These are phyloP conservation scores for Cadophora malorum DNA, from an alignment of 2,329 filamentous ascomycete genomes.

Conservation along the genomic window DNA sequence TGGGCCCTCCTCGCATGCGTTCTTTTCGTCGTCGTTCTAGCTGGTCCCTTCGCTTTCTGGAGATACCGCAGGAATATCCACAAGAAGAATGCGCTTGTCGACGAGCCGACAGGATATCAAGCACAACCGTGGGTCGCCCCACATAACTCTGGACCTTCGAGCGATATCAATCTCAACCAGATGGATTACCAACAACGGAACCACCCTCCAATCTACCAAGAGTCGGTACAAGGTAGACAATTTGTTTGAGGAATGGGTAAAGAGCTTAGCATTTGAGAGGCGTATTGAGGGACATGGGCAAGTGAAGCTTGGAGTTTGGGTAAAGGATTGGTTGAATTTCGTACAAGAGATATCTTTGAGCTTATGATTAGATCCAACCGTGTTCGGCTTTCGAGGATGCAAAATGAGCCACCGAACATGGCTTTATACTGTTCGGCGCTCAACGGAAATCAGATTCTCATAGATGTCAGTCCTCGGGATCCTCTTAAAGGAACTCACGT, in stretches of 20 bases:
- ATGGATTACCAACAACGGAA: conserved; percentile 16
- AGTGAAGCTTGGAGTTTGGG: conserved; percentile 4
- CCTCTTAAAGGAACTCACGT: too few species aligned
- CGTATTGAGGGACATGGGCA: neutral
- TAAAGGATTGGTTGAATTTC: neutral
- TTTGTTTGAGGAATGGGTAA: conserved; percentile 14
- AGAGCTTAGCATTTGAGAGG: neutral
- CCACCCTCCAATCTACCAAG: conserved; percentile 19
- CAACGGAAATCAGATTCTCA: too few species aligned
- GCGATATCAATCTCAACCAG: conserved; percentile 27
- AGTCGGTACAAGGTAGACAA: conserved; percentile 4
- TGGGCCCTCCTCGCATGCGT: conserved; percentile 57
- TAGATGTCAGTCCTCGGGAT: too few species aligned
- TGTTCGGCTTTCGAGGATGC: neutral
- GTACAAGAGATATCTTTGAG: neutral
- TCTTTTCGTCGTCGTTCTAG: conserved; percentile 50
- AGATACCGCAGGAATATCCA: conserved; percentile 23
- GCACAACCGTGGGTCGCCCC: conserved; percentile 24
- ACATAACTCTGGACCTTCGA: conserved; percentile 1
- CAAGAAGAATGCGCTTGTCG: conserved; percentile 14
- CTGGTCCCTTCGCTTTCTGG: conserved; percentile 42
- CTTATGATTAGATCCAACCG: neutral
- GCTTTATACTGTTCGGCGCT: too few species aligned
- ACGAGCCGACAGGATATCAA: conserved; percentile 29
- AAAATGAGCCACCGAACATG: neutral